phyloP scores from a whole-genome alignment of 148 eudicot genomes.

The Heliamphora exappendiculata region DNA sequence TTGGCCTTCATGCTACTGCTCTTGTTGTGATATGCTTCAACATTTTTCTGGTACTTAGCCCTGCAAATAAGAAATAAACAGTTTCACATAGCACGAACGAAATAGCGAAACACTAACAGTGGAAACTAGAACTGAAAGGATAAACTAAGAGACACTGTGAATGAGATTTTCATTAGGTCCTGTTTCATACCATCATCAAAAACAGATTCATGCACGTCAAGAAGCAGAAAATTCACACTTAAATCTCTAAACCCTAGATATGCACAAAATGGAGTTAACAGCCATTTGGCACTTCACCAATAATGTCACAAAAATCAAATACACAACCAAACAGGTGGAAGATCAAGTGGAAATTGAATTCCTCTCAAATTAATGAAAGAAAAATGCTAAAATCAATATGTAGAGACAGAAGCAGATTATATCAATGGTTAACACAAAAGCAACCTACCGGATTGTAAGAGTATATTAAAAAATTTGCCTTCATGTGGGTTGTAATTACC shows the following conservation, averaged over 20 bases:
- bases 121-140: background rate
- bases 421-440: background rate
- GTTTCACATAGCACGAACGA: background rate
- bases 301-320: background rate
- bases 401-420: background rate
- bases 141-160: background rate
- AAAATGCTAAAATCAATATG: background rate
- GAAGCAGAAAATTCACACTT: no score
- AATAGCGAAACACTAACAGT: background rate
- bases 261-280: no score
- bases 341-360: background rate
- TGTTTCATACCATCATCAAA: no score
- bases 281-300: background rate
- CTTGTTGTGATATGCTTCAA: slow-evolving; percentile 89
- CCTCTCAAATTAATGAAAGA: background rate
- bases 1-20: slow-evolving; percentile 76
- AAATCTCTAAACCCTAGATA: no score
- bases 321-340: background rate
- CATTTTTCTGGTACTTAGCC: slow-evolving; percentile 98
- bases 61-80: slow-evolving; percentile 26
- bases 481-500: no score
- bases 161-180: background rate
- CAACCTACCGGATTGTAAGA: background rate
- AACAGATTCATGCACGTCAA: no score
- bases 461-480: no score